A percentile compares a stretch with the other conserved stretches of the same genome.
phyloP scores from a whole-genome alignment of 441 rosid species.

The Dalechampia spathulata region DNA sequence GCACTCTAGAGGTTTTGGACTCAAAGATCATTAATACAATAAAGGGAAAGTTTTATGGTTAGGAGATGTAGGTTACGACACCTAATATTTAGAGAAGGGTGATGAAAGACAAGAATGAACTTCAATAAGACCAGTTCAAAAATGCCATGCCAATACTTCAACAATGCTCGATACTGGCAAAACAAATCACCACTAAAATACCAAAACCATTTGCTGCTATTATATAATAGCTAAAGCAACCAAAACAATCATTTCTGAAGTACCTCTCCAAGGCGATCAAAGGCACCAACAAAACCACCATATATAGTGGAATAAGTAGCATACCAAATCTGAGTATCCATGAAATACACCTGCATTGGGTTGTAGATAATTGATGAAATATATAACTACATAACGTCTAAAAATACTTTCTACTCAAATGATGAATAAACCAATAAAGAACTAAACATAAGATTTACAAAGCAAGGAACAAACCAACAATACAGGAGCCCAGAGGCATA shows the following conservation, averaged over 20 bases:
- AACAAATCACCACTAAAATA: not conserved
- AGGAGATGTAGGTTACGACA: not conserved
- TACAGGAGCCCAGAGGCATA: slow-evolving; percentile 82
- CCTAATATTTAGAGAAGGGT: not conserved
- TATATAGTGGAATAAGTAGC: slow-evolving; percentile 75
- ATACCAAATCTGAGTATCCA: slow-evolving; percentile 99
- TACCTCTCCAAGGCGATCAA: slow-evolving; percentile 99
- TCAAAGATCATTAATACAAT: not conserved
- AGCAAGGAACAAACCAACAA: slow-evolving; percentile 42
- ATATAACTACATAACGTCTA: slow-evolving; percentile 2
- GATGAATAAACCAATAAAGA: not conserved
- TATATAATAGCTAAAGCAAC: too few species aligned
- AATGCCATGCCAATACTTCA: not conserved
- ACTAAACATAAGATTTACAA: not conserved
- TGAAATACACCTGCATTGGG: slow-evolving; percentile 73
- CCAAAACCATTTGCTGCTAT: not conserved
- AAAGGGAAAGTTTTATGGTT: too few species aligned
- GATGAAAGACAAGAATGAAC: not conserved
- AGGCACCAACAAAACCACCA: slow-evolving; percentile 95
- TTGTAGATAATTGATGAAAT: slow-evolving; percentile 17
- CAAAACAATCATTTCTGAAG: slow-evolving; percentile 12
- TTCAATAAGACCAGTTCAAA: not conserved
- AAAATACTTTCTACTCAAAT: slow-evolving; percentile 6
- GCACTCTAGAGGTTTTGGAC: not conserved
- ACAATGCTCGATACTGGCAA: not conserved